Evolutionary conservation across 2,329 filamentous ascomycete species (phyloP).

Genomic region (Zymoseptoria crescenta): DNA sequence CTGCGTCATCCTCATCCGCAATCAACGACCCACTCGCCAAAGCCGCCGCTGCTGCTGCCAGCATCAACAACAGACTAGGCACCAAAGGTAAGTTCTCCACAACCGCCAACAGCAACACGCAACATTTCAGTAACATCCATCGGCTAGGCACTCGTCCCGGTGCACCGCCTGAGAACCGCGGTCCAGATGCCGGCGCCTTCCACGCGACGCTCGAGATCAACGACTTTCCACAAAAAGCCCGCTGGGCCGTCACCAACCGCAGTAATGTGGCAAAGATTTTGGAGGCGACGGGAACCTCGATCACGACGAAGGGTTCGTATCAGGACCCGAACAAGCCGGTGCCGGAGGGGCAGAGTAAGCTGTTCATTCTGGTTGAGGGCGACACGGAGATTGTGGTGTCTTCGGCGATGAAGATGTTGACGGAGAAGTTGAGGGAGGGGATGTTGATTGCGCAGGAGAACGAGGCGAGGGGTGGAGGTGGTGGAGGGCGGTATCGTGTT

Average conservation of each 20-base stretch:
- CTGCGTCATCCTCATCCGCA: constrained; percentile 14
- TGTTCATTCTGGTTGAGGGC: constrained; percentile 96
- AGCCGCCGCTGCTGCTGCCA: constrained; percentile 80
- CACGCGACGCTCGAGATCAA: constrained; percentile 98
- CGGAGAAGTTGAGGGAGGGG: constrained; percentile 78
- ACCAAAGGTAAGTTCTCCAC: constrained; percentile 55
- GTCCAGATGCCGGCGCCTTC: constrained; percentile 91
- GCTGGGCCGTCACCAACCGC: constrained; percentile 96
- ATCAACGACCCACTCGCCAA: constrained; percentile 22
- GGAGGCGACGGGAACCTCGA: constrained; percentile 87
- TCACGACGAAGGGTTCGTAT: constrained; percentile 93
- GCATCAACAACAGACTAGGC: constrained; percentile 83
- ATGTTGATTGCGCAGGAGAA: constrained; percentile 85
- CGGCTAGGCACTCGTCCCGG: constrained; percentile 68
- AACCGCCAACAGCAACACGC: not conserved
- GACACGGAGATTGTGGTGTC: constrained; percentile 91
- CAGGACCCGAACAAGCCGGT: constrained; percentile 78
- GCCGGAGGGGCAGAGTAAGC: constrained; percentile 69
- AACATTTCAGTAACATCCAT: not conserved
- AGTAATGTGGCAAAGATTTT: constrained; percentile 98
- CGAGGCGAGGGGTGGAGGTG: constrained; percentile 66
- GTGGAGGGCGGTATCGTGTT: constrained; percentile 67
- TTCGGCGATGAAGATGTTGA: constrained; percentile 83
- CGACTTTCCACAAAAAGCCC: constrained; percentile 96
- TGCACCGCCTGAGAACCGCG: constrained; percentile 96